A percentile compares a stretch with the other conserved stretches of the same genome.
phyloP scores from a whole-genome alignment of 2,329 filamentous ascomycete species.

The Epichloe sibirici region DNA sequence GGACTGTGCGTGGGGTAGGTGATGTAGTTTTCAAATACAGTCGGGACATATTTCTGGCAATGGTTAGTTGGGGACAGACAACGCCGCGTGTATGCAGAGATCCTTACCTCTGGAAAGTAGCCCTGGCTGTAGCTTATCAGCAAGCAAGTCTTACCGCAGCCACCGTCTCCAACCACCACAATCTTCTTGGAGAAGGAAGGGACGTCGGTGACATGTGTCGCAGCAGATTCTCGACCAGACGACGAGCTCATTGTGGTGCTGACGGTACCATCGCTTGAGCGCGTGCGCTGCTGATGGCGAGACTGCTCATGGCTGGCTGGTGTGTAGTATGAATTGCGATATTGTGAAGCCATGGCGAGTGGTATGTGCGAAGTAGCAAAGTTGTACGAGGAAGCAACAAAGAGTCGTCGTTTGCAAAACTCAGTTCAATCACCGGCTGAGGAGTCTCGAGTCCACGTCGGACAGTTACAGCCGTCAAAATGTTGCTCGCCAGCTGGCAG shows the following conservation, averaged over 20 bases:
- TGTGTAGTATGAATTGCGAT: slow-evolving; percentile 42
- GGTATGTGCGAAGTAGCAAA: background rate
- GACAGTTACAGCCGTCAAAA: background rate
- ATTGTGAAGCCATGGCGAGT: slow-evolving; percentile 38
- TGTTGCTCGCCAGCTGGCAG: slow-evolving; percentile 2
- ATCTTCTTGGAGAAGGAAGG: slow-evolving; percentile 98
- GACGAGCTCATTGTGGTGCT: slow-evolving; percentile 72
- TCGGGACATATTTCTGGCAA: slow-evolving; percentile 93
- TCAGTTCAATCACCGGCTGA: background rate
- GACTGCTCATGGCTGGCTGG: slow-evolving; percentile 23
- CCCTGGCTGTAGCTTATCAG: slow-evolving; percentile 98
- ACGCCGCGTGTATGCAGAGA: background rate
- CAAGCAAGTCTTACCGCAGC: slow-evolving; percentile 96
- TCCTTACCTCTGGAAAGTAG: slow-evolving; percentile 88
- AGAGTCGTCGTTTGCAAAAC: background rate
- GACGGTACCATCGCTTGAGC: slow-evolving; percentile 81
- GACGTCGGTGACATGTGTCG: slow-evolving; percentile 78
- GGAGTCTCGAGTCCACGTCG: slow-evolving; percentile 1
- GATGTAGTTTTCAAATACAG: slow-evolving; percentile 99
- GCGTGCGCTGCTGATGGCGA: slow-evolving; percentile 39
- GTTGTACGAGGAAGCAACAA: background rate
- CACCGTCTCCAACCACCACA: slow-evolving; percentile 94
- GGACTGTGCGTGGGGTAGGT: slow-evolving; percentile 83
- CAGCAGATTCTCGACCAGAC: slow-evolving; percentile 63
- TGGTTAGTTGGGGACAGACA: background rate